Percentiles rank a stretch among this genome's conserved stretches.
Evolutionary conservation across 169 alveolate genomes (phyloP).

Genomic region (Eimeria zaria): DNA sequence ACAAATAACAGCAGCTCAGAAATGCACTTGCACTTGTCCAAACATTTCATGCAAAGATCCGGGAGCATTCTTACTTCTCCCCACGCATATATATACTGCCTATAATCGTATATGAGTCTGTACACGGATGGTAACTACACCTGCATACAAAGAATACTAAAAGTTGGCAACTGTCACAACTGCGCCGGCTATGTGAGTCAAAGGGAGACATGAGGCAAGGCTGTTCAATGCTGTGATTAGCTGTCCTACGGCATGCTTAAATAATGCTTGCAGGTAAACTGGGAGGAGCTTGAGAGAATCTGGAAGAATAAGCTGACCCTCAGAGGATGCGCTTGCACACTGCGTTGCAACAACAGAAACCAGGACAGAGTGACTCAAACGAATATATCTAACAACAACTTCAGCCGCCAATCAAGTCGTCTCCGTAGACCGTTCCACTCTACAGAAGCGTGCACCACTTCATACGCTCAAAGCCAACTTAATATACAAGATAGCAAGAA

Average conservation of each 20-base stretch:
- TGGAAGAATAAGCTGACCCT: conserved; percentile 93
- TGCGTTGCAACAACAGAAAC: conserved; percentile 30
- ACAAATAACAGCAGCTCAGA: not conserved
- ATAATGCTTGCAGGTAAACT: conserved; percentile 88
- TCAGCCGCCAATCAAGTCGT: not conserved
- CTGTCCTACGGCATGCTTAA: conserved; percentile 88
- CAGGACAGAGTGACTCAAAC: not conserved
- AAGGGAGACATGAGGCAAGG: not conserved
- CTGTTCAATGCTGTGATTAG: not conserved
- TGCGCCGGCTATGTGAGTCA: not conserved
- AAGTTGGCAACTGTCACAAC: not conserved
- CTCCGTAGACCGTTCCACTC: not conserved
- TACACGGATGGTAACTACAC: not conserved
- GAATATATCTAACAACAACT: not conserved
- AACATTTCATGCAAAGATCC: not conserved
- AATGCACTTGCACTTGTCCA: not conserved
- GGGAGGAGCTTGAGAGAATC: conserved; percentile 93
- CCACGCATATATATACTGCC: not conserved
- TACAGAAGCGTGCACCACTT: not conserved
- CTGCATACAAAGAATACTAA: not conserved
- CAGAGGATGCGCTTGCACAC: conserved; percentile 91
- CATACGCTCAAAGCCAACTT: not conserved
- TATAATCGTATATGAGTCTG: not conserved
- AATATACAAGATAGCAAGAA: not conserved
- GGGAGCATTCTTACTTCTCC: not conserved